Evolutionary conservation across 768 basidiomycete species (phyloP).

Genomic region (Naganishia antarctica): DNA sequence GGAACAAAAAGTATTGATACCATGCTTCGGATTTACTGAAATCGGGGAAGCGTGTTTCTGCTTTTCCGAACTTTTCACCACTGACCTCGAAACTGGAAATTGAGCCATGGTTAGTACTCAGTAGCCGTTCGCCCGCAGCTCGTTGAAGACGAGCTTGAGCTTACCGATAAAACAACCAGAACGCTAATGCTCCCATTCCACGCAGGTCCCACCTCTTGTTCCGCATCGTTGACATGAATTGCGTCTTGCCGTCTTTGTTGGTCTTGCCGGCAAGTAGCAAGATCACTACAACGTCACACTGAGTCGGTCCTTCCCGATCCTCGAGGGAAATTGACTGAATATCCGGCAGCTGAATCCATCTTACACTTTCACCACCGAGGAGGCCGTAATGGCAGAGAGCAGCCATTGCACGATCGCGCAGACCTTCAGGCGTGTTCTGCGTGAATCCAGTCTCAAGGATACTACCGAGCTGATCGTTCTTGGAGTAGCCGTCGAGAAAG

Average conservation of each 20-base stretch:
- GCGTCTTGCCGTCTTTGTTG: background rate
- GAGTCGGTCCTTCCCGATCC: background rate
- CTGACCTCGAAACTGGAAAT: background rate
- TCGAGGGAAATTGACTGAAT: background rate
- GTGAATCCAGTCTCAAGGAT: slow-evolving; percentile 6
- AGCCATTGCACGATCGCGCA: slow-evolving; percentile 6
- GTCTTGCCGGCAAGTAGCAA: background rate
- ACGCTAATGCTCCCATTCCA: background rate
- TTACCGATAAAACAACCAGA: slow-evolving; percentile 1
- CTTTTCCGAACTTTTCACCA: background rate
- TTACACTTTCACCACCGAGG: background rate
- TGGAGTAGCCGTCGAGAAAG: slow-evolving; percentile 1
- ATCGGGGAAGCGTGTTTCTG: background rate
- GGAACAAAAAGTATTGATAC: background rate
- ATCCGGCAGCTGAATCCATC: slow-evolving; percentile 2
- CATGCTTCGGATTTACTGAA: background rate
- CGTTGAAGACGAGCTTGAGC: too few species aligned
- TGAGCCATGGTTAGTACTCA: too few species aligned
- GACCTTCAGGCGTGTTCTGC: background rate
- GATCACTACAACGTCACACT: background rate
- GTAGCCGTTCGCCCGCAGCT: too few species aligned
- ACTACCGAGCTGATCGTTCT: background rate
- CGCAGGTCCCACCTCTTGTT: slow-evolving; percentile 1
- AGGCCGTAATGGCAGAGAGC: background rate
- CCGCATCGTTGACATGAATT: background rate